Conservation (phyloP, 2,329 filamentous ascomycete species). For the Fusarium sp. region DNA sequence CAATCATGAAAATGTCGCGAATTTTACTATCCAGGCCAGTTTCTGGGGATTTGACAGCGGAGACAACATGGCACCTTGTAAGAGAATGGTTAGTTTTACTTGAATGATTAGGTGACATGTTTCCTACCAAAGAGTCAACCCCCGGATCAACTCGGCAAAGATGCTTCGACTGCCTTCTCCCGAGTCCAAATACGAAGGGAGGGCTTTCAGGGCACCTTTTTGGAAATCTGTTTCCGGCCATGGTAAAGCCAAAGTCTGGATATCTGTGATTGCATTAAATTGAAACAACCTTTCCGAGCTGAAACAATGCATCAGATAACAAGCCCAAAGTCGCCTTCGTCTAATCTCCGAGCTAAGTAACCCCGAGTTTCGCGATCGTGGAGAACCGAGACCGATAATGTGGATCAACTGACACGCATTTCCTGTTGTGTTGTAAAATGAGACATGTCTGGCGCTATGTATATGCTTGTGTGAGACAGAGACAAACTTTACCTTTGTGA, state of each 20-base stretch:
- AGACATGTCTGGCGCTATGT: neutral
- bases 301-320: slow-evolving; percentile 29
- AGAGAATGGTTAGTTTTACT: neutral
- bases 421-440: neutral
- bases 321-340: slow-evolving; percentile 26
- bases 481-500: slow-evolving; percentile 17
- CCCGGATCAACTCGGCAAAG: slow-evolving; percentile 15
- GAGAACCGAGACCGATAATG: neutral
- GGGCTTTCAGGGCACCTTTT: neutral
- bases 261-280: slow-evolving; percentile 2
- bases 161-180: neutral
- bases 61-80: slow-evolving; percentile 14
- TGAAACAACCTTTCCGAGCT: slow-evolving; percentile 6
- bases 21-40: neutral
- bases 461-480: too few species aligned
- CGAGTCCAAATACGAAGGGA: neutral
- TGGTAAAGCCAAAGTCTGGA: slow-evolving; percentile 9
- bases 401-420: slow-evolving; percentile 32
- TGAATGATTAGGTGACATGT: too few species aligned
- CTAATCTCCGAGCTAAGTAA: neutral
- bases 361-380: neutral
- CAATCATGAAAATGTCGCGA: neutral
- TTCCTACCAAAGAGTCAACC: slow-evolving; percentile 17
- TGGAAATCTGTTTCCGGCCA: slow-evolving; percentile 14
- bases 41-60: neutral